These are phyloP conservation scores for Wickerhamomyces subpelliculosus DNA, from an alignment of 805 yeast species.

Conservation along the genomic window DNA sequence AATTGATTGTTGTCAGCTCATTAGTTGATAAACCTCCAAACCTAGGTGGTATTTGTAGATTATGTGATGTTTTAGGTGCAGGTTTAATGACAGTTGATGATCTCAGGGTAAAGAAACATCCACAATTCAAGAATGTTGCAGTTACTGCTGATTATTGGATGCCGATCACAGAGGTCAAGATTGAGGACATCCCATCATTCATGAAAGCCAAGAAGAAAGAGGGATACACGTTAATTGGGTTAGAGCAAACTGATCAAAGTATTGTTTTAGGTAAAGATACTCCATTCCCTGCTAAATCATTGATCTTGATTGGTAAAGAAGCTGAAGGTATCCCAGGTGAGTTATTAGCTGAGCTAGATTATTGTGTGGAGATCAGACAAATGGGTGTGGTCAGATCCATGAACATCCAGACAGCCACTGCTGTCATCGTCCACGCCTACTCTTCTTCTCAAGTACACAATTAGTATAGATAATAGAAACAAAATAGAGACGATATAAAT, in stretches of 20 bases:
- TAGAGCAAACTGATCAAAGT: constrained; percentile 92
- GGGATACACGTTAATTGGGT: constrained; percentile 83
- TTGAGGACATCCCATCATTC: constrained; percentile 44
- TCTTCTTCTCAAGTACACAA: constrained; percentile 27
- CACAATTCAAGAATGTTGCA: constrained; percentile 80
- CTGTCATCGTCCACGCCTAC: constrained; percentile 88
- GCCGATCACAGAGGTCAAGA: constrained; percentile 79
- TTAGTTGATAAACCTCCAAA: constrained; percentile 90
- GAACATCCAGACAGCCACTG: constrained; percentile 97
- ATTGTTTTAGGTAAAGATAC: constrained; percentile 56
- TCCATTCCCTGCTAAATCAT: constrained; percentile 71
- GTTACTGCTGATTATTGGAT: constrained; percentile 95
- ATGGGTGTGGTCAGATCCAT: constrained; percentile 88
- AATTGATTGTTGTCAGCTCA: constrained; percentile 85
- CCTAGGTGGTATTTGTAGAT: constrained; percentile 87
- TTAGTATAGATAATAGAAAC: neutral
- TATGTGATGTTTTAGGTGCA: constrained; percentile 90
- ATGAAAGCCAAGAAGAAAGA: constrained; percentile 57
- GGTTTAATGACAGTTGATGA: constrained; percentile 76
- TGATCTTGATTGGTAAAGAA: constrained; percentile 78
- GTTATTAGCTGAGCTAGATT: constrained; percentile 70
- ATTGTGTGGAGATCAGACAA: constrained; percentile 87
- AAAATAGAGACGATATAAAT: too few relatives aligned
- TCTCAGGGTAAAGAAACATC: constrained; percentile 48
- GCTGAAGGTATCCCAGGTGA: constrained; percentile 90